These are phyloP conservation scores for Ophiocordyceps robertsii DNA, from an alignment of 2,329 filamentous ascomycete genomes.

Conservation along the genomic window DNA sequence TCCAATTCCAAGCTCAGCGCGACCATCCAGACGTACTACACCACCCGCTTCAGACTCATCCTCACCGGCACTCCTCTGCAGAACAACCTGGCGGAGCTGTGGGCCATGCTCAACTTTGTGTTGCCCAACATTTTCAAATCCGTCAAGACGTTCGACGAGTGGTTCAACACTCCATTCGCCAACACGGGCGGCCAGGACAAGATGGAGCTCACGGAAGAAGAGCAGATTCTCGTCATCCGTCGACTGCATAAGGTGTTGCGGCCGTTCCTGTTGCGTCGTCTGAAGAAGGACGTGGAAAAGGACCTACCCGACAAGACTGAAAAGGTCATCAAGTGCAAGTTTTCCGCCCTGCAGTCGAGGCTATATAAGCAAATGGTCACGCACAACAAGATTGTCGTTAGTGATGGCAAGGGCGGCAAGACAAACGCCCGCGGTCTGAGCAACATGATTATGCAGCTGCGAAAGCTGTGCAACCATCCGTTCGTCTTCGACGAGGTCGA, in stretches of 20 bases:
- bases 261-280: slow-evolving; percentile 90
- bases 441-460: slow-evolving; percentile 99
- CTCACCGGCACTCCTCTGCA: slow-evolving; percentile 93
- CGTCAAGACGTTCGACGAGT: slow-evolving; percentile 96
- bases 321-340: slow-evolving; percentile 98
- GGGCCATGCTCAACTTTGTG: slow-evolving; percentile 97
- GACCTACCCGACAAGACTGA: slow-evolving; percentile 98
- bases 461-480: slow-evolving; percentile 97
- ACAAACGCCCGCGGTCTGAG: slow-evolving; percentile 86
- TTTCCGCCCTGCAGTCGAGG: slow-evolving; percentile 84
- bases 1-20: slow-evolving; percentile 88
- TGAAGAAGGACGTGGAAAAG: slow-evolving; percentile 99
- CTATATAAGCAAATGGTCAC: slow-evolving; percentile 96
- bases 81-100: slow-evolving; percentile 91
- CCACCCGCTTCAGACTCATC: slow-evolving; percentile 87
- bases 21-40: slow-evolving; percentile 91
- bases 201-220: slow-evolving; percentile 99
- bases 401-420: slow-evolving; percentile 91
- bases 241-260: slow-evolving; percentile 95
- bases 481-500: slow-evolving; percentile 98
- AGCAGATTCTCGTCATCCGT: slow-evolving; percentile 93
- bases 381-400: slow-evolving; percentile 87
- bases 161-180: slow-evolving; percentile 99
- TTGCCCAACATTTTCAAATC: slow-evolving; percentile 98
- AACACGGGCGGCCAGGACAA: slow-evolving; percentile 97